Conservation (phyloP, 2,329 filamentous ascomycete genomes). For the Cladosporium sp. region DNA sequence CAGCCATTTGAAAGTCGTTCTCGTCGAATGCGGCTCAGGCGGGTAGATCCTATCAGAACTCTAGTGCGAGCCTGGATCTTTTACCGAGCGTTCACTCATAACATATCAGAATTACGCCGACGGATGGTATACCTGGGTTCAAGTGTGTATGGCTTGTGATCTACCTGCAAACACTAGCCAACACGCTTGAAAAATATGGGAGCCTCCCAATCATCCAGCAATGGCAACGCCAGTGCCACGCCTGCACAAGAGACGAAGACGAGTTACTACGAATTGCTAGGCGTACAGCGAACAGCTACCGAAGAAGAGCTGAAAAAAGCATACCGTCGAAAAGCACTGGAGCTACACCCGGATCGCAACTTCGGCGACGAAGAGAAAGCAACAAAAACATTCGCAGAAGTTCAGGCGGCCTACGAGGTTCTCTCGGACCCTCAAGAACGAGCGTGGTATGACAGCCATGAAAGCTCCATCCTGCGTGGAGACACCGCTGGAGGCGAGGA, state of each 20-base stretch:
- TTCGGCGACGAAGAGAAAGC: conserved; percentile 78
- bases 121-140: no score
- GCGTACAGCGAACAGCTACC: conserved; percentile 65
- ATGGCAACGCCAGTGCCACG: neutral
- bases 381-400: conserved; percentile 81
- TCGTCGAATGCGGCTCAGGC: no score
- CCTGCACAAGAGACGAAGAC: conserved; percentile 50
- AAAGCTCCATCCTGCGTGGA: conserved; percentile 74
- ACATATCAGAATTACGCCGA: no score
- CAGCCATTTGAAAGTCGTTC: no score
- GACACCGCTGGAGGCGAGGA: conserved; percentile 46
- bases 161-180: neutral
- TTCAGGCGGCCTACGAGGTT: conserved; percentile 93
- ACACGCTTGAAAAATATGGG: no score
- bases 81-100: no score
- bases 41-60: no score
- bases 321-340: conserved; percentile 84
- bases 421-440: conserved; percentile 93
- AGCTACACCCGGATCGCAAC: conserved; percentile 93
- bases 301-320: conserved; percentile 95
- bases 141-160: no score
- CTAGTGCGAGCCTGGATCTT: no score
- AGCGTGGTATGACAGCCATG: conserved; percentile 96
- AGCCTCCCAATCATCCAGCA: conserved; percentile 5
- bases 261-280: conserved; percentile 83